phyloP scores from a whole-genome alignment of 140 eudicot species.

The Ambrosia hybrid region DNA sequence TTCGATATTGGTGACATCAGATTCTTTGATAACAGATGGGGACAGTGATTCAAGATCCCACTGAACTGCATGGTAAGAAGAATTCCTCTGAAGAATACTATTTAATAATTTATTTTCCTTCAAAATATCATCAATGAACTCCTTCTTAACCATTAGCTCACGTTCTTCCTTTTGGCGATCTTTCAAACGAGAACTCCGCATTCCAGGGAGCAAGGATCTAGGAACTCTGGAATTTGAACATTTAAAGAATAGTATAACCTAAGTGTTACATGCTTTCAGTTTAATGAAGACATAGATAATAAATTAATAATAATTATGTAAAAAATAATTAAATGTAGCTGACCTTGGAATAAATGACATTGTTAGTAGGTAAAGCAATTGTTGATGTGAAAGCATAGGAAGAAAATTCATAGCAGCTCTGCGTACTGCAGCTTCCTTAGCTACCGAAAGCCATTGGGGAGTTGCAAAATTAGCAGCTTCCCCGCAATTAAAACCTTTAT shows the following conservation, averaged over 20 bases:
- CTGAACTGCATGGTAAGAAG: slow-evolving; percentile 51
- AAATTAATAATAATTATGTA: neutral
- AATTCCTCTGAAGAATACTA: slow-evolving; percentile 51
- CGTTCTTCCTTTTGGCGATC: slow-evolving; percentile 89
- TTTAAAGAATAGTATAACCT: slow-evolving; percentile 14
- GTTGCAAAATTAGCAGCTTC: slow-evolving; percentile 99
- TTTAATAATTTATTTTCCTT: slow-evolving; percentile 59
- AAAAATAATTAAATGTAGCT: slow-evolving; percentile 14
- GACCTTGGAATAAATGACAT: slow-evolving; percentile 96
- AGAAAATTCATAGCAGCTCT: slow-evolving; percentile 97
- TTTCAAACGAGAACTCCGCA: slow-evolving; percentile 81
- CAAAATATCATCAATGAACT: slow-evolving; percentile 76
- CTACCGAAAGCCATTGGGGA: slow-evolving; percentile 85
- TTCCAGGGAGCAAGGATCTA: slow-evolving; percentile 77
- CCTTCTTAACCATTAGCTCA: slow-evolving; percentile 77
- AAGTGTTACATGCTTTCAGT: neutral
- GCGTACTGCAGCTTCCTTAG: slow-evolving; percentile 98
- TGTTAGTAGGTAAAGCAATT: slow-evolving; percentile 77
- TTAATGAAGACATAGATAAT: neutral
- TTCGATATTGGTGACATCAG: slow-evolving; percentile 30
- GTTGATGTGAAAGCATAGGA: slow-evolving; percentile 99
- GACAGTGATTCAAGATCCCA: slow-evolving; percentile 75
- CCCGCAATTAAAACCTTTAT: slow-evolving; percentile 90
- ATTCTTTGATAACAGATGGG: slow-evolving; percentile 50
- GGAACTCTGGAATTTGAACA: slow-evolving; percentile 71